phyloP scores from a whole-genome alignment of 371 early-diverging fungal species.

The Mucor saturninus region DNA sequence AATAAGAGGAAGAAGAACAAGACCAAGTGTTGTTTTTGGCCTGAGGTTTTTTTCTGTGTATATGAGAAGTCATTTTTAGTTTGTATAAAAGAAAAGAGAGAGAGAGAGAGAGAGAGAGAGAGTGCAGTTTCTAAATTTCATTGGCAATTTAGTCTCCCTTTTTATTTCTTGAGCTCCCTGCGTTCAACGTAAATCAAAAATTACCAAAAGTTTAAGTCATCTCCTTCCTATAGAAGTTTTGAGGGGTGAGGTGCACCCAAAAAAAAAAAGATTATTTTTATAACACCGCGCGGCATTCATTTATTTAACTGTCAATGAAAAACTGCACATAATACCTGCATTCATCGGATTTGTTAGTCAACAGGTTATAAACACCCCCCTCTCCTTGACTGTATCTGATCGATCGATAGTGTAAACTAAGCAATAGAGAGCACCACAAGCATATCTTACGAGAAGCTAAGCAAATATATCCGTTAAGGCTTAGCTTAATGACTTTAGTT shows the following conservation, averaged over 20 bases:
- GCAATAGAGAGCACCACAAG: no score
- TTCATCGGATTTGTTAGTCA: conserved; percentile 1
- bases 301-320: not conserved
- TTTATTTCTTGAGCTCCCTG: not conserved
- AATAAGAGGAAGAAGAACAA: conserved; percentile 2
- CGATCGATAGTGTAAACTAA: not conserved
- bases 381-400: not conserved
- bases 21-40: conserved; percentile 16
- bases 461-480: no score
- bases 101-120: not conserved
- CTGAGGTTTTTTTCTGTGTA: not conserved
- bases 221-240: not conserved
- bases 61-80: not conserved
- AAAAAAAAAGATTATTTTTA: not conserved
- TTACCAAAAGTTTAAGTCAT: not conserved
- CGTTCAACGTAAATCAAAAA: not conserved
- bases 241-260: not conserved
- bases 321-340: not conserved
- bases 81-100: not conserved
- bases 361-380: not conserved
- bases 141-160: conserved; percentile 7
- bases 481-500: not conserved
- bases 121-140: conserved; percentile 1
- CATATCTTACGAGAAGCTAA: no score
- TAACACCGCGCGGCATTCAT: conserved; percentile 3